A percentile compares a stretch with the other conserved stretches of the same genome.
These are phyloP conservation scores for Chenopodium berlandieri DNA, from an alignment of 148 eudicot genomes.

Conservation along the genomic window DNA sequence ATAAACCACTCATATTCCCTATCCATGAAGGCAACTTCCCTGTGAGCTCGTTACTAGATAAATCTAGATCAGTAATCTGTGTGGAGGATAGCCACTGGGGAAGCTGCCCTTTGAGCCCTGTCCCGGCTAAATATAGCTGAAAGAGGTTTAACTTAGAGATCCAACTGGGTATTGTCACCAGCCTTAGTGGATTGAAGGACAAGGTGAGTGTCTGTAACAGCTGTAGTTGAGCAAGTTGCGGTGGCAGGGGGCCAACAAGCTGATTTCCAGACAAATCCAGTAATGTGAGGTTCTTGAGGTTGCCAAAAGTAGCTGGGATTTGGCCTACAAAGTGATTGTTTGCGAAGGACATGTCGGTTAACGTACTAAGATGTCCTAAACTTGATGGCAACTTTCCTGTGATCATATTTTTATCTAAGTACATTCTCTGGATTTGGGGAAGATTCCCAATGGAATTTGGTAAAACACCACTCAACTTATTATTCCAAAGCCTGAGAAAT, in stretches of 20 bases:
- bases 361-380: slow-evolving; percentile 46
- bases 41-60: slow-evolving; percentile 52
- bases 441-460: slow-evolving; percentile 59
- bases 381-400: slow-evolving; percentile 56
- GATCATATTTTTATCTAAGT: slow-evolving; percentile 56
- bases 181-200: slow-evolving; percentile 59
- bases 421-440: slow-evolving; percentile 44
- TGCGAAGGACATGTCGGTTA: slow-evolving; percentile 44
- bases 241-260: slow-evolving; percentile 48
- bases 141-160: slow-evolving; percentile 40
- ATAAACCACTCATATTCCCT: slow-evolving; percentile 70
- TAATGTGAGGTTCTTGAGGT: slow-evolving; percentile 41
- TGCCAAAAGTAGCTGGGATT: slow-evolving; percentile 62
- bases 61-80: slow-evolving; percentile 48
- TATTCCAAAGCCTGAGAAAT: slow-evolving; percentile 40
- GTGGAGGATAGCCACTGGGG: slow-evolving; percentile 56
- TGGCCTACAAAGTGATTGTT: slow-evolving; percentile 53
- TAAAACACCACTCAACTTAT: slow-evolving; percentile 45
- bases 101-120: slow-evolving; percentile 58
- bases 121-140: slow-evolving; percentile 42
- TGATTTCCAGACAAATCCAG: slow-evolving; percentile 64
- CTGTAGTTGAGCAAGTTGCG: slow-evolving; percentile 42
- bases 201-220: slow-evolving; percentile 47
- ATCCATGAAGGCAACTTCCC: slow-evolving; percentile 81
- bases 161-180: slow-evolving; percentile 50